Conservation (phyloP, 345 rosid genomes). For the Arabis alpina region DNA sequence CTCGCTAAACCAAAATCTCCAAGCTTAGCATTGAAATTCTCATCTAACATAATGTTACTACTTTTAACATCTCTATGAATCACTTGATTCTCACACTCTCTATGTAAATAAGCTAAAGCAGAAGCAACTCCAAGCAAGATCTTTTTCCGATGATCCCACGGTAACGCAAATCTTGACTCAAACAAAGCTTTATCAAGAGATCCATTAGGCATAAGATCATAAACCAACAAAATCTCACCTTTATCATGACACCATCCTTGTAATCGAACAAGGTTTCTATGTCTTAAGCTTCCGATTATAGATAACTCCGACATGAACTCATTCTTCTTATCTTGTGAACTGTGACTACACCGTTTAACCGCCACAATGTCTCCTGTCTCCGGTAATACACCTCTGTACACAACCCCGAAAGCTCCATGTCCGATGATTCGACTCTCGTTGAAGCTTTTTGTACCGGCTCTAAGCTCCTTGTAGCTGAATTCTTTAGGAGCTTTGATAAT, state of each 20-base stretch:
- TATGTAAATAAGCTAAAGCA: slow-evolving; percentile 60
- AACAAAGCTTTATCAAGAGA: slow-evolving; percentile 57
- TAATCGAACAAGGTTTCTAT: slow-evolving; percentile 79
- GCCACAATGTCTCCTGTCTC: slow-evolving; percentile 85
- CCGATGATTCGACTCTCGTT: slow-evolving; percentile 74
- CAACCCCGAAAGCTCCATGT: slow-evolving; percentile 89
- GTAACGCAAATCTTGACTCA: slow-evolving; percentile 48
- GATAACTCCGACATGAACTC: slow-evolving; percentile 90
- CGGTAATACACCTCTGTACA: slow-evolving; percentile 77
- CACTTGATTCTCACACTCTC: slow-evolving; percentile 66
- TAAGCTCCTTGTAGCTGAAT: slow-evolving; percentile 82
- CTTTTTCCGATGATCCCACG: slow-evolving; percentile 61
- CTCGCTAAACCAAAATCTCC: slow-evolving; percentile 71
- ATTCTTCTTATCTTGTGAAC: slow-evolving; percentile 71
- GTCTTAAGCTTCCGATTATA: slow-evolving; percentile 85
- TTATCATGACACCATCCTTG: slow-evolving; percentile 99
- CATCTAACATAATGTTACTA: slow-evolving; percentile 65
- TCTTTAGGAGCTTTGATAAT: slow-evolving; percentile 85
- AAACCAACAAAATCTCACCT: slow-evolving; percentile 85
- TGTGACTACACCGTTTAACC: slow-evolving; percentile 86
- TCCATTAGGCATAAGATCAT: slow-evolving; percentile 96
- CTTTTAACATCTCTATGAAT: slow-evolving; percentile 64
- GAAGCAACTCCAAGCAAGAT: slow-evolving; percentile 60
- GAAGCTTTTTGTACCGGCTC: slow-evolving; percentile 75
- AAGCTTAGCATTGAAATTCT: slow-evolving; percentile 57